Percentiles rank a stretch among this genome's conserved stretches.
Conservation (phyloP, 2,329 filamentous ascomycete genomes). For the Stachybotrys chartarum region DNA sequence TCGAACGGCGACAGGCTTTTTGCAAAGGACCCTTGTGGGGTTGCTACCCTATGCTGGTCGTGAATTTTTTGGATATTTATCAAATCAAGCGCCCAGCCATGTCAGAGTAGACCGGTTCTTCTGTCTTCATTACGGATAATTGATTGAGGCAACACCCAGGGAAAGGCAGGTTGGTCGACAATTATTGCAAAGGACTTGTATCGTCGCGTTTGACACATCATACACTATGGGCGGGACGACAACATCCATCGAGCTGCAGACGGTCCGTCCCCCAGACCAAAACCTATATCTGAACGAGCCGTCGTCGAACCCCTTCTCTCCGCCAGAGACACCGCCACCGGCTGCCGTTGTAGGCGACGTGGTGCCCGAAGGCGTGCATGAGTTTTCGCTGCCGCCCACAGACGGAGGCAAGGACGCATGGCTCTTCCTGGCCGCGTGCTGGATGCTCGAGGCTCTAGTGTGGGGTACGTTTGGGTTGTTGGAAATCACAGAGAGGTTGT, state of each 20-base stretch:
- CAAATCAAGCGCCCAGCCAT: no score
- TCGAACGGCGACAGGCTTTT: neutral
- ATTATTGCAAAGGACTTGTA: no score
- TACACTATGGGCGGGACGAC: neutral
- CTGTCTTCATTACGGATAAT: no score
- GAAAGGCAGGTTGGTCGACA: no score
- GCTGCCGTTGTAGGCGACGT: neutral
- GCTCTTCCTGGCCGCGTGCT: slow-evolving; percentile 23
- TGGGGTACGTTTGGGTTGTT: slow-evolving; percentile 17
- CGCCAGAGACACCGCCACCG: neutral
- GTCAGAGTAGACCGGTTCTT: no score
- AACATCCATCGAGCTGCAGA: neutral
- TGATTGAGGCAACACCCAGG: no score
- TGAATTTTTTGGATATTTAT: no score
- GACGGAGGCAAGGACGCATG: slow-evolving; percentile 26
- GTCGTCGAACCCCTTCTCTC: neutral
- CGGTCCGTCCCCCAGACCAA: neutral
- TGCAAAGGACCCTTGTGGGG: neutral
- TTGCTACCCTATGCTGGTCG: no score
- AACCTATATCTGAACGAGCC: no score
- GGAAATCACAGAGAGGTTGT: neutral
- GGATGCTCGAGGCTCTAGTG: slow-evolving; percentile 23
- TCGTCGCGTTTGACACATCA: neutral
- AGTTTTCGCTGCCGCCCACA: slow-evolving; percentile 17
- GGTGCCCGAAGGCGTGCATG: slow-evolving; percentile 1